These are phyloP conservation scores for Smittium mucronatum DNA, from an alignment of 371 early-diverging fungal species.

Conservation along the genomic window DNA sequence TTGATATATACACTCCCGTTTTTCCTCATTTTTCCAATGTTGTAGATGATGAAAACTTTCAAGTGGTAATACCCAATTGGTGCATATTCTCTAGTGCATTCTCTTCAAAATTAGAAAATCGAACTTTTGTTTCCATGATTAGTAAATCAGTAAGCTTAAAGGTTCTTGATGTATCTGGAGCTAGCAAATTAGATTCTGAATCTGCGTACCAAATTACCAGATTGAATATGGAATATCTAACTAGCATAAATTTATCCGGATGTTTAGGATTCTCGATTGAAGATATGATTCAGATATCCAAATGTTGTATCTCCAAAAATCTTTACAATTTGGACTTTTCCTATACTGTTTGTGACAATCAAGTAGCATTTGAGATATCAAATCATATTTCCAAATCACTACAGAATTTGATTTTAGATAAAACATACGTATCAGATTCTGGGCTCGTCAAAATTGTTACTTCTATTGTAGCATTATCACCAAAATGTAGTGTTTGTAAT, in stretches of 20 bases:
- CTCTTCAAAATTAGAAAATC: slow-evolving; percentile 5
- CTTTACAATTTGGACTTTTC: not conserved
- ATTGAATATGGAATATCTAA: not conserved
- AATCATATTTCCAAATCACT: not conserved
- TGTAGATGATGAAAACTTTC: not conserved
- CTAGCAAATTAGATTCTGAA: slow-evolving; percentile 3
- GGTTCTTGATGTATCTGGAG: slow-evolving; percentile 4
- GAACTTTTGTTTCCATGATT: not conserved
- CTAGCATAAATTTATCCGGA: not conserved
- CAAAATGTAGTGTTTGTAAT: not conserved
- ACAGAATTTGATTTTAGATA: slow-evolving; percentile 1
- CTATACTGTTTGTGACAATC: not conserved
- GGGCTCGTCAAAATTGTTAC: not conserved
- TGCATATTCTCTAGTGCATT: slow-evolving; percentile 3
- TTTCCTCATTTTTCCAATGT: not conserved
- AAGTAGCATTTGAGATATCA: slow-evolving; percentile 3
- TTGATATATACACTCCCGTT: slow-evolving; percentile 10
- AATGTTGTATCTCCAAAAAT: too few species aligned
- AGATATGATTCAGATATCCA: not conserved
- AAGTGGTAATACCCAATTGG: not conserved
- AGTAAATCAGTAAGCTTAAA: not conserved
- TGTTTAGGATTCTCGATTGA: slow-evolving; percentile 11
- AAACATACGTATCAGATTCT: not conserved
- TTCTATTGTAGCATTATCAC: not conserved
- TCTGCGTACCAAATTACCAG: not conserved